Percentiles rank a stretch among this genome's conserved stretches.
phyloP scores from a whole-genome alignment of 192 early-diverging fungal genomes.

The Pilobolus umbonatus region DNA sequence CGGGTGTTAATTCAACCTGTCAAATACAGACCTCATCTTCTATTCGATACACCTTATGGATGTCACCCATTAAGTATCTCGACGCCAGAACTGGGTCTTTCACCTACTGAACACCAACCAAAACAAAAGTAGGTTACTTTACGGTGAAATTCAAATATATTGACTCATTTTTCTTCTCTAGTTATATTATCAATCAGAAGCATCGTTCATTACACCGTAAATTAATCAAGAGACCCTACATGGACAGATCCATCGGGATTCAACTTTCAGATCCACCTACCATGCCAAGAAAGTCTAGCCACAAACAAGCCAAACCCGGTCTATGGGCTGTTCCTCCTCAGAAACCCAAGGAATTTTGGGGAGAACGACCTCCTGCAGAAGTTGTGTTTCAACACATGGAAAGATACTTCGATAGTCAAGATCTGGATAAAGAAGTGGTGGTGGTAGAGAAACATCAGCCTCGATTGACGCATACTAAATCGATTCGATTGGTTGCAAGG shows the following conservation, averaged over 20 bases:
- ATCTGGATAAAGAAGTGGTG: slow-evolving; percentile 67
- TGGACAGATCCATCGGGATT: slow-evolving; percentile 11
- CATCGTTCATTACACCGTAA: slow-evolving; percentile 9
- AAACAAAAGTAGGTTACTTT: neutral
- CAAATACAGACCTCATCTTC: neutral
- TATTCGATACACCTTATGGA: neutral
- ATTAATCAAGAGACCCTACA: neutral
- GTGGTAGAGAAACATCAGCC: slow-evolving; percentile 5
- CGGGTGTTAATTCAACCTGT: slow-evolving; percentile 28
- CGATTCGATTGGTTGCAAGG: slow-evolving; percentile 46
- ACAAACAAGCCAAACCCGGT: too few relatives aligned
- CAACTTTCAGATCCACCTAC: slow-evolving; percentile 30
- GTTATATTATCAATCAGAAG: slow-evolving; percentile 1
- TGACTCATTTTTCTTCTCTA: neutral
- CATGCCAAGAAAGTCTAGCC: slow-evolving; percentile 1
- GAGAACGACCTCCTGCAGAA: slow-evolving; percentile 65
- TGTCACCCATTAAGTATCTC: neutral
- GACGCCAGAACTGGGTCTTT: slow-evolving; percentile 29
- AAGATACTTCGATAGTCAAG: slow-evolving; percentile 71
- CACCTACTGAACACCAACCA: slow-evolving; percentile 19
- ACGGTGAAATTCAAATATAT: neutral
- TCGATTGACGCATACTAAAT: slow-evolving; percentile 37
- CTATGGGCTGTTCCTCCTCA: slow-evolving; percentile 5
- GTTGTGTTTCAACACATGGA: slow-evolving; percentile 68
- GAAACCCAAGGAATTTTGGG: slow-evolving; percentile 42